phyloP scores from a whole-genome alignment of 768 basidiomycete genomes.

The Pleurotus pulmonarius region DNA sequence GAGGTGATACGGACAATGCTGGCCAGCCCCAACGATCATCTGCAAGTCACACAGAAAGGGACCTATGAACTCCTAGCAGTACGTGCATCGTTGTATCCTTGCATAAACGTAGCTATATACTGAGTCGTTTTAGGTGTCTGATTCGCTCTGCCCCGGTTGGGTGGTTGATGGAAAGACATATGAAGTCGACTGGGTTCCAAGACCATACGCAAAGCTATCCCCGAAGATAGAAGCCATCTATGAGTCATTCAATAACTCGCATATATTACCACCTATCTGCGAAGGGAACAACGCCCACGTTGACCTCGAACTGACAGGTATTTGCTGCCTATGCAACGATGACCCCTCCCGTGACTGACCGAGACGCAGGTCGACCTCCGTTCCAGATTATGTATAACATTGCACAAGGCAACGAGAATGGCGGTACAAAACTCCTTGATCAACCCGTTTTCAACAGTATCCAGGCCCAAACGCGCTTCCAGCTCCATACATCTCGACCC shows the following conservation, averaged over 20 bases:
- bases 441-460: constrained; percentile 85
- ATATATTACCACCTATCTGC: constrained; percentile 76
- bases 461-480: constrained; percentile 74
- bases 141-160: constrained; percentile 81
- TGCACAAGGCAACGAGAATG: constrained; percentile 62
- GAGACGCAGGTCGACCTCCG: constrained; percentile 69
- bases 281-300: constrained; percentile 80
- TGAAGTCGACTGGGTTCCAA: constrained; percentile 73
- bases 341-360: neutral
- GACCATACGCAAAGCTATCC: constrained; percentile 71
- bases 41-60: constrained; percentile 74
- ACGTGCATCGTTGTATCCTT: constrained; percentile 15
- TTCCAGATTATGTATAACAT: constrained; percentile 93
- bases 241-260: constrained; percentile 66
- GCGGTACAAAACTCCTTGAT: constrained; percentile 67
- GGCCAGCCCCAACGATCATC: constrained; percentile 63
- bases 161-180: constrained; percentile 65
- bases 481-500: constrained; percentile 71
- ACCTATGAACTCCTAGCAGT: constrained; percentile 73
- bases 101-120: neutral
- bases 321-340: constrained; percentile 10
- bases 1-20: constrained; percentile 37
- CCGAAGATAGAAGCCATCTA: constrained; percentile 50
- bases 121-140: constrained; percentile 58
- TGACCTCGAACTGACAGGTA: constrained; percentile 79